Evolutionary conservation across 306 rosid genomes (phyloP).

Genomic region (Rosa lucieae): DNA sequence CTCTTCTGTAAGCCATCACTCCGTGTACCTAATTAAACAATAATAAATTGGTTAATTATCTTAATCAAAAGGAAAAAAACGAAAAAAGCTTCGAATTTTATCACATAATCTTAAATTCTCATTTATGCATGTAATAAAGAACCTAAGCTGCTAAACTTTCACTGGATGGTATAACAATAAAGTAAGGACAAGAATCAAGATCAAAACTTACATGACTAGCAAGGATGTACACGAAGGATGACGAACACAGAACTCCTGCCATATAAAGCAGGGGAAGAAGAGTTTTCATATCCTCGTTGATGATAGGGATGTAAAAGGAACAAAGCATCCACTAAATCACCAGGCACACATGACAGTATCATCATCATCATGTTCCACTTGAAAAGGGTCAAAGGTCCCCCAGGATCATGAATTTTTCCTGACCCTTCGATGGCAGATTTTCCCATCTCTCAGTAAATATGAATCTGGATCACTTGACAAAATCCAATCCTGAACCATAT

Average conservation of each 20-base stretch:
- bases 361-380: background rate
- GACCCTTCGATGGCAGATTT: background rate
- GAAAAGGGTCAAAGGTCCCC: background rate
- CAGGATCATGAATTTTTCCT: background rate
- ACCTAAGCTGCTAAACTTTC: background rate
- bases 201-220: background rate
- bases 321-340: background rate
- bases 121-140: background rate
- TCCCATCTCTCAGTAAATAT: background rate
- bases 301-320: background rate
- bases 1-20: background rate
- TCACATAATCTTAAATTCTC: background rate
- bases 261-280: background rate
- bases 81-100: background rate
- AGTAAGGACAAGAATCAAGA: background rate
- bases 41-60: background rate
- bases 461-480: too few relatives aligned
- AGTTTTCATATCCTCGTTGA: background rate
- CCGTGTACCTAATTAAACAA: background rate
- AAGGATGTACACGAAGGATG: background rate
- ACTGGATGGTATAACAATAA: background rate
- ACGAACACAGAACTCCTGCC: background rate
- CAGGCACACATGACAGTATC: background rate
- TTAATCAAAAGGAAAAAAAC: background rate
- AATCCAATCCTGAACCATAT: background rate